Evolutionary conservation across 176 grass and related monocot genomes (phyloP).

Genomic region (Juncus effusus): DNA sequence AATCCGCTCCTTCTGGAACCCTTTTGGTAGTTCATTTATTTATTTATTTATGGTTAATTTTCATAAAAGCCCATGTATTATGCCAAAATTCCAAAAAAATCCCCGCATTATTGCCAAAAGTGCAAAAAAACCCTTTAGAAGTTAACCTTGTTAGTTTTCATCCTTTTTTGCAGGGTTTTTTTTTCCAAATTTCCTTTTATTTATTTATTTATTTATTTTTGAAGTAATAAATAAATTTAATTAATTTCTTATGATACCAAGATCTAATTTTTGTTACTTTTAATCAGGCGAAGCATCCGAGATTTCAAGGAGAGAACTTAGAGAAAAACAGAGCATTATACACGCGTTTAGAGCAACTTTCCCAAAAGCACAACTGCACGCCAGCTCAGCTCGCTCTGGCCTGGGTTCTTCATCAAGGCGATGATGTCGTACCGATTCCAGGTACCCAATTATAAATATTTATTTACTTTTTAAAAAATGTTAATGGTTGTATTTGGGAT

Average conservation of each 20-base stretch:
- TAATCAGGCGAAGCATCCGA: constrained; percentile 47
- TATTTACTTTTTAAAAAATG: constrained; percentile 12
- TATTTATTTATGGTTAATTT: neutral
- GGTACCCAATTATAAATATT: constrained; percentile 31
- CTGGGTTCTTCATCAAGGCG: constrained; percentile 68
- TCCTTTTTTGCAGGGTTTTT: no score
- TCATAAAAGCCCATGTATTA: no score
- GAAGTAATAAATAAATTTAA: neutral
- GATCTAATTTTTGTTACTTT: constrained; percentile 12
- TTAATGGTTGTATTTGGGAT: neutral
- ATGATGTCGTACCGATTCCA: constrained; percentile 65
- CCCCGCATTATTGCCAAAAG: no score
- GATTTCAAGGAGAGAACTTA: constrained; percentile 59
- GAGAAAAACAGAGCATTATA: constrained; percentile 76
- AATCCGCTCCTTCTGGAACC: constrained; percentile 47
- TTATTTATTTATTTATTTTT: neutral
- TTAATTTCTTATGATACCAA: neutral
- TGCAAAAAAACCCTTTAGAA: neutral
- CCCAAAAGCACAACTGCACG: constrained; percentile 47
- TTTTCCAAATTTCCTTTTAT: neutral
- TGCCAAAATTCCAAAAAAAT: no score
- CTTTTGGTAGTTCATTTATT: constrained; percentile 40
- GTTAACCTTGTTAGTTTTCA: neutral
- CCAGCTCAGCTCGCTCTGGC: constrained; percentile 65
- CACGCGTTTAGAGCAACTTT: constrained; percentile 40